These are phyloP conservation scores for Tylopilus cervinicoccineus DNA, from an alignment of 768 basidiomycete genomes.

Conservation along the genomic window DNA sequence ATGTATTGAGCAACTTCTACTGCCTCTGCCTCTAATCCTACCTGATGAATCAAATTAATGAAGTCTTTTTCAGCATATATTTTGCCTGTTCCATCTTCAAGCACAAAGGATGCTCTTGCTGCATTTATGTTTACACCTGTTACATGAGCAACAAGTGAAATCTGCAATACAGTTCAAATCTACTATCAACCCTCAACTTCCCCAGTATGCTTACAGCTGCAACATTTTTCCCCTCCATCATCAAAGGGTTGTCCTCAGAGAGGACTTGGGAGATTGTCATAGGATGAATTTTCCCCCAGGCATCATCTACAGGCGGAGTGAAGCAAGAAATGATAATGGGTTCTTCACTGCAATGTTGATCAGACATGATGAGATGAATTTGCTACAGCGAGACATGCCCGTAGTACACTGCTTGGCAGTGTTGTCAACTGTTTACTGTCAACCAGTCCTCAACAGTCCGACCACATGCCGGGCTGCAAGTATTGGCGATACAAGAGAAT, in stretches of 20 bases:
- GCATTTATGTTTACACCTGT: slow-evolving; percentile 14
- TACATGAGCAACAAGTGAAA: slow-evolving; percentile 51
- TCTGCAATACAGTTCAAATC: slow-evolving; percentile 22
- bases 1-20: slow-evolving; percentile 4
- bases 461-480: not conserved
- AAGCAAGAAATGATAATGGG: slow-evolving; percentile 1
- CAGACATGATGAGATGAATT: slow-evolving; percentile 6
- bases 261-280: slow-evolving; percentile 54
- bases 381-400: not conserved
- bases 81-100: slow-evolving; percentile 40
- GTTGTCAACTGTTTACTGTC: not conserved
- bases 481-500: not conserved
- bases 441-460: not conserved
- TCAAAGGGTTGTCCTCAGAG: slow-evolving; percentile 40
- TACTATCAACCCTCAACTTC: slow-evolving; percentile 15
- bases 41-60: not conserved
- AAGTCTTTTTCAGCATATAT: slow-evolving; percentile 11
- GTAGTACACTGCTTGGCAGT: not conserved
- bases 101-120: slow-evolving; percentile 10
- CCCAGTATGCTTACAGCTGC: slow-evolving; percentile 8
- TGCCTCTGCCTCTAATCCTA: slow-evolving; percentile 3
- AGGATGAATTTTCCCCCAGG: slow-evolving; percentile 32
- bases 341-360: slow-evolving; percentile 4
- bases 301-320: not conserved
- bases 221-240: slow-evolving; percentile 42